phyloP scores from a whole-genome alignment of 2,329 filamentous ascomycete genomes.

The Aspergillus niger region DNA sequence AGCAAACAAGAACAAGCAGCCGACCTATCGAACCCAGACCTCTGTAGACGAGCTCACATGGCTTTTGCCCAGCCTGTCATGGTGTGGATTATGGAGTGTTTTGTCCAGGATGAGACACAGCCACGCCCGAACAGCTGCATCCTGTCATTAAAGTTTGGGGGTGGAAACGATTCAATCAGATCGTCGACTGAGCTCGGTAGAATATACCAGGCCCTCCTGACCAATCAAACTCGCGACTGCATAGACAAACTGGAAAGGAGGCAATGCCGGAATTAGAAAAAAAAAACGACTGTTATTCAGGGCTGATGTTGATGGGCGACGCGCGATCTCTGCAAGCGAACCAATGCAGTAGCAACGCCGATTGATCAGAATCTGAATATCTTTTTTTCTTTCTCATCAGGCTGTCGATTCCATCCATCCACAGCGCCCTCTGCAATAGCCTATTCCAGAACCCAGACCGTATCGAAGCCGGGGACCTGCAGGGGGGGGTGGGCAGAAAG shows the following conservation, averaged over 20 bases:
- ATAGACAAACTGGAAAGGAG: neutral
- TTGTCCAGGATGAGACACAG: constrained; percentile 13
- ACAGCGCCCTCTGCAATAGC: neutral
- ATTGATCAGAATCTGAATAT: neutral
- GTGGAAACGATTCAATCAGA: constrained; percentile 4
- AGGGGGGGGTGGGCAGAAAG: neutral
- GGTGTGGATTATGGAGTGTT: constrained; percentile 3
- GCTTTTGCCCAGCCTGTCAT: constrained; percentile 1
- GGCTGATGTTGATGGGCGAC: neutral
- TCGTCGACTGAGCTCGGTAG: neutral
- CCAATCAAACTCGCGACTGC: neutral
- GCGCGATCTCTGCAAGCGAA: constrained; percentile 3
- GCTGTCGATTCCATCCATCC: neutral
- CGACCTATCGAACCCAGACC: neutral
- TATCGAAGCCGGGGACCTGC: constrained; percentile 2
- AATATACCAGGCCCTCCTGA: neutral
- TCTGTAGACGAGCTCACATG: neutral
- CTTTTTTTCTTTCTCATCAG: too few relatives aligned
- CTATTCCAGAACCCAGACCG: constrained; percentile 8
- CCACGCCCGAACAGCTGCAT: constrained; percentile 11
- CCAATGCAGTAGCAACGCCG: neutral
- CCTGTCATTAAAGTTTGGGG: neutral
- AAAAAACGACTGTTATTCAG: neutral
- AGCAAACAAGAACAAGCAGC: neutral
- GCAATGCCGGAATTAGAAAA: neutral